A percentile compares a stretch with the other conserved stretches of the same genome.
Evolutionary conservation across 495 filamentous ascomycete genomes (phyloP).

Genomic region (Neohortaea acidophila): DNA sequence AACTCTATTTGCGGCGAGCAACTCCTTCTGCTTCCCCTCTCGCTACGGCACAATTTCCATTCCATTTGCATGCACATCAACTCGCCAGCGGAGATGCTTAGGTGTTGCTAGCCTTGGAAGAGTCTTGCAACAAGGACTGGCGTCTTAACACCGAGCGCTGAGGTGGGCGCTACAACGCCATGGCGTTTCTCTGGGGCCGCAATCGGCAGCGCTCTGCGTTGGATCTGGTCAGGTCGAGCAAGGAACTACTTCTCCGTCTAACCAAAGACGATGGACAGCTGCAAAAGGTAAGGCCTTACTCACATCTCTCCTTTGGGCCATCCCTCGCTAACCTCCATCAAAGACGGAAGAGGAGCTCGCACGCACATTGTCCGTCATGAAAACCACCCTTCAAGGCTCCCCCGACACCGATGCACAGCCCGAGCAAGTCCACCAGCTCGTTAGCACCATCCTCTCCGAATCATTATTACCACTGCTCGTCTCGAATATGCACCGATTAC

Average conservation of each 20-base stretch:
- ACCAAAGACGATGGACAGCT: conserved; percentile 22
- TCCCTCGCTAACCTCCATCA: not conserved
- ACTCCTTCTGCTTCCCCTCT: not conserved
- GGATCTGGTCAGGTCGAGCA: conserved; percentile 43
- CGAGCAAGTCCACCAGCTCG: conserved; percentile 67
- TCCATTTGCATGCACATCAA: not conserved
- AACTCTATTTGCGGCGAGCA: not conserved
- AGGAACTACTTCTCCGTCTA: conserved; percentile 39
- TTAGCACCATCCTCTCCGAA: conserved; percentile 67
- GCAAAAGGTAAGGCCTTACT: conserved; percentile 20
- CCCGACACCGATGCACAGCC: conserved; percentile 73
- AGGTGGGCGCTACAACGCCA: conserved; percentile 23
- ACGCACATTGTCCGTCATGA: conserved; percentile 29
- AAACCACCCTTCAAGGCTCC: conserved; percentile 29
- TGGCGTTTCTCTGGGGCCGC: conserved; percentile 88
- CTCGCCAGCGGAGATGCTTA: not conserved
- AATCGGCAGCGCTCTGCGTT: conserved; percentile 40
- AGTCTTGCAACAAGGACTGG: no score
- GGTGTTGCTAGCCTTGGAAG: not conserved
- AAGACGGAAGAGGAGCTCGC: conserved; percentile 29
- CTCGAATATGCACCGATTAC: conserved; percentile 59
- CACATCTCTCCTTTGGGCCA: not conserved
- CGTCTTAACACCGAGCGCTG: not conserved
- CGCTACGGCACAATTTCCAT: not conserved
- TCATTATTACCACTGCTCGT: conserved; percentile 76